These are phyloP conservation scores for Russula dissimulans DNA, from an alignment of 768 basidiomycete species.

Conservation along the genomic window DNA sequence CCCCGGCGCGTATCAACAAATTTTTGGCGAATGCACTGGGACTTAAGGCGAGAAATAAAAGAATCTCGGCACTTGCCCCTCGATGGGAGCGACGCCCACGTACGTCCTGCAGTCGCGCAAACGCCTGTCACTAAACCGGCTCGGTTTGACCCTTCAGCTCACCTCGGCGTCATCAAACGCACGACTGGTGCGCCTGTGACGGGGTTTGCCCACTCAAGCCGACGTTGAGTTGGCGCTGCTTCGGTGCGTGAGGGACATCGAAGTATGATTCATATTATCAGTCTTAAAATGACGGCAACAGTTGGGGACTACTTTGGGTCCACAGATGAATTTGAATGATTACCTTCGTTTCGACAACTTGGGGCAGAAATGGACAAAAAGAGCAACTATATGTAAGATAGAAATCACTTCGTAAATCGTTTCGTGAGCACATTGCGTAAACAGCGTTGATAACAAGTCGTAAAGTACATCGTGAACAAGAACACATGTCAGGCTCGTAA, in stretches of 20 bases:
- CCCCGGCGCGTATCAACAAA: conserved; percentile 9
- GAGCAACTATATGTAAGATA: not conserved
- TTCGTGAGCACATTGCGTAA: conserved; percentile 8
- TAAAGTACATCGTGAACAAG: conserved; percentile 16
- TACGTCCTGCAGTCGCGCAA: not conserved
- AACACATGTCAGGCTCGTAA: not conserved
- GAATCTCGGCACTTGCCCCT: not conserved
- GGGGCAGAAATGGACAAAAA: not conserved
- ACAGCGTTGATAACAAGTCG: conserved; percentile 3
- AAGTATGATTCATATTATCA: not conserved
- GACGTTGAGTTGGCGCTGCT: not conserved
- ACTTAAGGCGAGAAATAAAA: not conserved
- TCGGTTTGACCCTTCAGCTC: not conserved
- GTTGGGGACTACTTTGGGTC: not conserved
- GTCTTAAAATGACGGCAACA: not conserved
- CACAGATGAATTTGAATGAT: not conserved
- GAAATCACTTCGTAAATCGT: not conserved
- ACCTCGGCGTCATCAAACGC: conserved; percentile 16
- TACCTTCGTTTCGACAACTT: not conserved
- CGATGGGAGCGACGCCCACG: conserved; percentile 19
- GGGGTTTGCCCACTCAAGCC: conserved; percentile 8
- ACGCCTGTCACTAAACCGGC: not conserved
- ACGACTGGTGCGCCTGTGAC: conserved; percentile 8
- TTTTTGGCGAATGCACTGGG: conserved; percentile 9
- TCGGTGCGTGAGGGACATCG: not conserved